Evolutionary conservation across 1,139 yeast genomes (phyloP), one percentile per base, ranked within the genome.

Genomic region (Debaryomyces robertsiae): DNA sequence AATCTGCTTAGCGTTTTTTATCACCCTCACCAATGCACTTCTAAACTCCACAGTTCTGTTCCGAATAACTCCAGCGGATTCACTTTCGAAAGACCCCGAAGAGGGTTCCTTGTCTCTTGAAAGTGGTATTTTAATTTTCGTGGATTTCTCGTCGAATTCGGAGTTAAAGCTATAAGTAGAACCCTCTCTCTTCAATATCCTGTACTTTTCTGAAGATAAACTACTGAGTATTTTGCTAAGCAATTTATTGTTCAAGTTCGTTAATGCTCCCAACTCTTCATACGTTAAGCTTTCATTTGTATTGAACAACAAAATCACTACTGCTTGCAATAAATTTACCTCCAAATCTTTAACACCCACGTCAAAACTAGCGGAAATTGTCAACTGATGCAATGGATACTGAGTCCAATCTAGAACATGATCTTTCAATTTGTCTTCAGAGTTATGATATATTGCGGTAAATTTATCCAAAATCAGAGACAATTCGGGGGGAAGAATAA

Each of bases 241-340:
- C 9, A 68, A 52, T 32, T 47, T 52, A 0, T 45, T 44, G 11
- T 61, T 67, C 38, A 71, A 58, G n/a, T 57, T 52, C 2, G 72
- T 63, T 2, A 23, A 13, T 2, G 42, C 36, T 1, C 41, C 44
- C 2, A 73, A 45, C 24, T 64, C 60, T 0, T 44, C 36, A 9
- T 61, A 42, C 0, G 44, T 43, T 23, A 54, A 50, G 3, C 25
- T 24, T 9, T 62, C 59, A 1, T 30, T 19, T 0, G 59, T 58
- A 29, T 64, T 62, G 42, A 69, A 72, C 16, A 62, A 42, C 13
- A 65, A 43, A 2, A 72, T 48, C 0, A 72, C 58, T 2, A 57
- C 47, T 0, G 75, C 76, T 48, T 73, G 78, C 11, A 67, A 55
- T 30, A 72, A 46, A 46, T 72, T 72, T 7, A 70, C 60, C 1